A percentile compares a stretch with the other conserved stretches of the same genome.
Evolutionary conservation across 352 stramenopile species (phyloP).

Genomic region (Globisporangium nunn): DNA sequence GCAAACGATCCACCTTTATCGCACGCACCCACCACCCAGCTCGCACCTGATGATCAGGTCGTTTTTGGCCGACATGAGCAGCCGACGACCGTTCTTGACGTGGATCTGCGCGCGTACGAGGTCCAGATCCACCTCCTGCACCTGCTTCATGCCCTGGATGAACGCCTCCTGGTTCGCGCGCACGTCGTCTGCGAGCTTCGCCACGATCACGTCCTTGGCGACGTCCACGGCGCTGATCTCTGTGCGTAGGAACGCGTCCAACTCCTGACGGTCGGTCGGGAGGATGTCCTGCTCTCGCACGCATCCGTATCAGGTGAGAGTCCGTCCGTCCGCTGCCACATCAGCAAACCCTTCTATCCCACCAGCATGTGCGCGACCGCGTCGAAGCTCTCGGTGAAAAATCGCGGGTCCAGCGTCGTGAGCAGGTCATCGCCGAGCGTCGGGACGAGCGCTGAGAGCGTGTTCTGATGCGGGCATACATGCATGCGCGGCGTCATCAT

Average conservation of each 20-base stretch:
- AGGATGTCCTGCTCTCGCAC: conserved; percentile 45
- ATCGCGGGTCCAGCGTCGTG: conserved; percentile 63
- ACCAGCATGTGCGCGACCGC: conserved; percentile 61
- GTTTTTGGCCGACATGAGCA: conserved; percentile 62
- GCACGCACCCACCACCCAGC: neutral
- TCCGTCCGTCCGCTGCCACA: too few species aligned
- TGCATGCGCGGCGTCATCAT: neutral
- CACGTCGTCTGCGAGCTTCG: conserved; percentile 77
- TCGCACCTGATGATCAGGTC: conserved; percentile 61
- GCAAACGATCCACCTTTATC: neutral
- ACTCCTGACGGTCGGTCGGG: conserved; percentile 30
- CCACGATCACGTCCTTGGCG: conserved; percentile 67
- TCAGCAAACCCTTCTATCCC: too few species aligned
- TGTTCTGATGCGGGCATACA: conserved; percentile 3
- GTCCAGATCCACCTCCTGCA: conserved; percentile 84
- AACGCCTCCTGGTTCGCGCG: conserved; percentile 70
- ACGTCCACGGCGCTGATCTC: conserved; percentile 82
- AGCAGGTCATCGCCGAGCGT: conserved; percentile 61
- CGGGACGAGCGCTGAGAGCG: conserved; percentile 53
- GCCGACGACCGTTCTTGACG: conserved; percentile 76
- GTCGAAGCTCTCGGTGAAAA: conserved; percentile 80
- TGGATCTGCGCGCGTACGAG: conserved; percentile 81
- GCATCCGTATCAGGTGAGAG: neutral
- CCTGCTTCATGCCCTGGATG: conserved; percentile 83
- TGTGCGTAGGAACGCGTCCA: conserved; percentile 66